A percentile compares a stretch with the other conserved stretches of the same genome.
phyloP scores from a whole-genome alignment of 2,329 filamentous ascomycete genomes.

The Phyllosticta citriasiana region DNA sequence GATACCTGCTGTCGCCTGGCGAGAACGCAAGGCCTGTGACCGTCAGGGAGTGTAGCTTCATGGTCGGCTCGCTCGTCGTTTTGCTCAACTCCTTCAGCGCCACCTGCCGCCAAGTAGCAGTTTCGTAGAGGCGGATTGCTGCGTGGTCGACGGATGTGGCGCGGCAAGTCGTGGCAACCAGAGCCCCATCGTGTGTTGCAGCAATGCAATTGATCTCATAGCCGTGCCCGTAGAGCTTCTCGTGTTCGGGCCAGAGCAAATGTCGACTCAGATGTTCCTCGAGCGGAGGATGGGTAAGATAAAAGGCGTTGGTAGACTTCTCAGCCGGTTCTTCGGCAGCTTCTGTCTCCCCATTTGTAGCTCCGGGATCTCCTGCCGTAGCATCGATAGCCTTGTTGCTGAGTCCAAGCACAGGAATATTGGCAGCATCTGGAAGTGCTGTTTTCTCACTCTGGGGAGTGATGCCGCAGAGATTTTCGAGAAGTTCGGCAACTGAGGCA shows the following conservation, averaged over 20 bases:
- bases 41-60: slow-evolving; percentile 60
- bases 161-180: slow-evolving; percentile 87
- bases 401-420: slow-evolving; percentile 87
- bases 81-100: slow-evolving; percentile 53
- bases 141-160: slow-evolving; percentile 90
- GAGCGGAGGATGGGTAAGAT: slow-evolving; percentile 64
- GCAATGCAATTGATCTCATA: slow-evolving; percentile 91
- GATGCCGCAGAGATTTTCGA: slow-evolving; percentile 58
- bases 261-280: slow-evolving; percentile 85
- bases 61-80: slow-evolving; percentile 37
- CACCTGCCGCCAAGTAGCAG: slow-evolving; percentile 76
- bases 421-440: slow-evolving; percentile 72
- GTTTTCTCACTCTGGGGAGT: background rate
- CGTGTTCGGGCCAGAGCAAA: slow-evolving; percentile 89
- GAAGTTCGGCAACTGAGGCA: slow-evolving; percentile 65
- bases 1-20: slow-evolving; percentile 51
- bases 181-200: slow-evolving; percentile 58
- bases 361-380: slow-evolving; percentile 15
- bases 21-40: slow-evolving; percentile 77
- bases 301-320: slow-evolving; percentile 50
- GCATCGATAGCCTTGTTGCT: slow-evolving; percentile 84
- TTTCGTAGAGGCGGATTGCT: slow-evolving; percentile 85
- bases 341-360: slow-evolving; percentile 29
- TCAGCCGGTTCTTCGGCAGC: slow-evolving; percentile 48
- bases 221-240: slow-evolving; percentile 96